Conservation (phyloP, 1,284 basidiomycete species). For the Ceratobasidium papillatum region DNA sequence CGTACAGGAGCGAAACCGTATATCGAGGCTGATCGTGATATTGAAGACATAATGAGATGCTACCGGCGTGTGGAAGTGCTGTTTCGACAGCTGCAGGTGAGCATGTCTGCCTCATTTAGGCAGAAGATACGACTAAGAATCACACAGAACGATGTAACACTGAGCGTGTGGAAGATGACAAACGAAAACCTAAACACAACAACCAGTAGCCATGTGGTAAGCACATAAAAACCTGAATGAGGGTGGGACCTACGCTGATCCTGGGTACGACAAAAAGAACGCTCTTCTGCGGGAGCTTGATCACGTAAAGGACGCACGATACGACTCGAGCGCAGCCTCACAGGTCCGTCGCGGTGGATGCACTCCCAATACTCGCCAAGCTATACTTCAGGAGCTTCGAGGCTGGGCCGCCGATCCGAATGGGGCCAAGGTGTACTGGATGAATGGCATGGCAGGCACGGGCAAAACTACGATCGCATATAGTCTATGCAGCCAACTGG, state of each 20-base stretch:
- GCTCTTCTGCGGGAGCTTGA: not conserved
- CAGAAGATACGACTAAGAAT: too few species aligned
- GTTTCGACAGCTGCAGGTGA: not conserved
- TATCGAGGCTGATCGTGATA: not conserved
- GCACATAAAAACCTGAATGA: not conserved
- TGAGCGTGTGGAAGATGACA: not conserved
- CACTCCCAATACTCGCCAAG: too few species aligned
- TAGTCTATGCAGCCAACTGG: too few species aligned
- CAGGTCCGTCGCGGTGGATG: not conserved
- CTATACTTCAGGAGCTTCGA: too few species aligned
- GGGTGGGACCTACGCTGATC: not conserved
- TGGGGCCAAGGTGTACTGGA: too few species aligned
- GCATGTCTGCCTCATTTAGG: not conserved
- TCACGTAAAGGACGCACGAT: not conserved
- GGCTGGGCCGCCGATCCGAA: too few species aligned
- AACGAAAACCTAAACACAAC: not conserved
- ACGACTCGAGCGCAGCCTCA: not conserved
- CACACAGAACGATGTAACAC: not conserved
- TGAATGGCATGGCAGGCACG: too few species aligned
- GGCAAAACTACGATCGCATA: too few species aligned
- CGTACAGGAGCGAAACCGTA: not conserved
- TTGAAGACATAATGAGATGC: not conserved
- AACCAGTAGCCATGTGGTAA: not conserved
- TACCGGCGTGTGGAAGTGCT: not conserved
- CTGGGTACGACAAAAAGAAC: not conserved